Conservation (phyloP, 2,329 filamentous ascomycete genomes). For the Colletotrichum sp. region DNA sequence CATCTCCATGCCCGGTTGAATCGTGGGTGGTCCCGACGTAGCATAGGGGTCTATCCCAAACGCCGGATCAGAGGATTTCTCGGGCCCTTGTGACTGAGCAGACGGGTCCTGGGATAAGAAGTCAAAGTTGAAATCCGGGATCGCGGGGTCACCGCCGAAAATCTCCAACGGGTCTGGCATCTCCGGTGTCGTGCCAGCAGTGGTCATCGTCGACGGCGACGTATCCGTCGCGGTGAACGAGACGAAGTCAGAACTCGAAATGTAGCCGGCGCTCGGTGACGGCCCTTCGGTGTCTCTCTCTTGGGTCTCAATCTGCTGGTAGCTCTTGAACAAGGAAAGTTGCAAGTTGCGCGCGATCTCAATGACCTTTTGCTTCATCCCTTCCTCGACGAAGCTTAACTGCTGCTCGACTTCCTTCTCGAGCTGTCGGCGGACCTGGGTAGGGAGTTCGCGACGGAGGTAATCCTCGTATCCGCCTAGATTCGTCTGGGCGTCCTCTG, state of each 20-base stretch:
- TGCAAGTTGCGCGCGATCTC: slow-evolving; percentile 27
- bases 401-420: slow-evolving; percentile 29
- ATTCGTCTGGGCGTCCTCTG: slow-evolving; percentile 25
- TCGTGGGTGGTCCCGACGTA: background rate
- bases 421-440: slow-evolving; percentile 34
- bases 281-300: background rate
- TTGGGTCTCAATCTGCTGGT: slow-evolving; percentile 6
- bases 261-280: background rate
- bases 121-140: slow-evolving; percentile 11
- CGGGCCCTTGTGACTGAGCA: background rate
- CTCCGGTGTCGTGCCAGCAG: slow-evolving; percentile 3
- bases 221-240: background rate
- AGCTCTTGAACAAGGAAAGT: slow-evolving; percentile 25
- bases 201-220: slow-evolving; percentile 12
- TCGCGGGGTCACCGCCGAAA: background rate
- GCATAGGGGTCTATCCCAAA: background rate
- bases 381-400: slow-evolving; percentile 27
- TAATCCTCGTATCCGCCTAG: slow-evolving; percentile 27
- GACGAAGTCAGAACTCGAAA: background rate
- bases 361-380: slow-evolving; percentile 25
- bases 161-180: slow-evolving; percentile 12
- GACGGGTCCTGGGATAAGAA: background rate
- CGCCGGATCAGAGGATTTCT: background rate
- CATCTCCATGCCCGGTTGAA: background rate
- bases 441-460: slow-evolving; percentile 36